Evolutionary conservation across 2,329 filamentous ascomycete genomes (phyloP).

Genomic region (Epicoccum sorghinum): DNA sequence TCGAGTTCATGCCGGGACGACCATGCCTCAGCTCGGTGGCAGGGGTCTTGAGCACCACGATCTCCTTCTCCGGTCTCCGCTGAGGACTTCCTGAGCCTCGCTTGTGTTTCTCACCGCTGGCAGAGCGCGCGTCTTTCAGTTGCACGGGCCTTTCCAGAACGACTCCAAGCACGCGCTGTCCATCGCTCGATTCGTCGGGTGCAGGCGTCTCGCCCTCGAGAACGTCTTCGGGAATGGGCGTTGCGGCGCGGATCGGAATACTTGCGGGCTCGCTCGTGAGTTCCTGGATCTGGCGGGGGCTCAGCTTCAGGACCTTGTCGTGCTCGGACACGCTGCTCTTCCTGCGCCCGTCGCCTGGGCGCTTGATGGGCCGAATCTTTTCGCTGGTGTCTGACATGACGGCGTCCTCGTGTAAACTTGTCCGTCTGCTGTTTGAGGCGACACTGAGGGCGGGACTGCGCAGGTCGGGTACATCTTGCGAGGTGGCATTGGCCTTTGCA

Average conservation of each 20-base stretch:
- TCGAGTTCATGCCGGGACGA: slow-evolving; percentile 39
- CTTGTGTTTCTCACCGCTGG: slow-evolving; percentile 5
- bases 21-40: slow-evolving; percentile 29
- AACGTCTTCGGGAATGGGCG: slow-evolving; percentile 46
- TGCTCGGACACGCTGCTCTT: slow-evolving; percentile 46
- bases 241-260: slow-evolving; percentile 56
- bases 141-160: slow-evolving; percentile 30
- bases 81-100: slow-evolving; percentile 17
- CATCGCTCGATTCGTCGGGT: slow-evolving; percentile 23
- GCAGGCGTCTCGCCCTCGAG: slow-evolving; percentile 29
- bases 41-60: slow-evolving; percentile 39
- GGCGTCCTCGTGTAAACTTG: slow-evolving; percentile 39
- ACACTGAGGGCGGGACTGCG: slow-evolving; percentile 20
- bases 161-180: slow-evolving; percentile 26
- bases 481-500: slow-evolving; percentile 8
- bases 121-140: slow-evolving; percentile 9
- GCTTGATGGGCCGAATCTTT: slow-evolving; percentile 39
- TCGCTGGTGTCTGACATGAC: slow-evolving; percentile 42
- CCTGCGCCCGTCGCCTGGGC: slow-evolving; percentile 43
- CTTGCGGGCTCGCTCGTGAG: slow-evolving; percentile 61
- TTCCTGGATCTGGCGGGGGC: slow-evolving; percentile 60
- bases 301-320: slow-evolving; percentile 58
- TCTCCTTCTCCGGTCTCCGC: slow-evolving; percentile 32
- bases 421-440: slow-evolving; percentile 23
- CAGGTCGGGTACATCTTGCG: slow-evolving; percentile 21